Conservation (phyloP, 164 flowering plant genomes). For the Aristolochia californica region DNA sequence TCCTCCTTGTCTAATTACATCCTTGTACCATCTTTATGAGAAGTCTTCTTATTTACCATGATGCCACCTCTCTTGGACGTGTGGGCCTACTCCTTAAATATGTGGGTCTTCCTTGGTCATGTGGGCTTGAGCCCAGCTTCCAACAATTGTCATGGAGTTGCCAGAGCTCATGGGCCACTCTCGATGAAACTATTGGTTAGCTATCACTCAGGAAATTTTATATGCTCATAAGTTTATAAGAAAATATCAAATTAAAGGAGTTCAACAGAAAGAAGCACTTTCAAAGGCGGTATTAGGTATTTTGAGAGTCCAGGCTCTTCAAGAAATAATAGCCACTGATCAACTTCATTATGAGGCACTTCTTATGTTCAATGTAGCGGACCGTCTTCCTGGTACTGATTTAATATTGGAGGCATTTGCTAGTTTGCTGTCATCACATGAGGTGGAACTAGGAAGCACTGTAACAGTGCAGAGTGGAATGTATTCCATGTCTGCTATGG, state of each 20-base stretch:
- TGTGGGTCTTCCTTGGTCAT: no score
- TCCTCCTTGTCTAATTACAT: no score
- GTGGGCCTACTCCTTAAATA: no score
- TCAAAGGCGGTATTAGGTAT: slow-evolving; percentile 83
- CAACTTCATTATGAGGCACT: slow-evolving; percentile 39
- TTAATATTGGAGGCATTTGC: slow-evolving; percentile 73
- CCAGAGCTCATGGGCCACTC: slow-evolving; percentile 90
- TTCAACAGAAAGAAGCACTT: slow-evolving; percentile 56
- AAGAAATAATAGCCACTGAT: slow-evolving; percentile 32
- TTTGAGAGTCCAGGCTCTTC: slow-evolving; percentile 67
- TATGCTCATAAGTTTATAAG: slow-evolving; percentile 61
- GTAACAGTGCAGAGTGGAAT: slow-evolving; percentile 28
- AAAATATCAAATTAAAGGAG: slow-evolving; percentile 51
- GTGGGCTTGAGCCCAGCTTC: no score
- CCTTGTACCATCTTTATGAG: no score
- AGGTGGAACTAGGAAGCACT: slow-evolving; percentile 26
- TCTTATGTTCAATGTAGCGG: slow-evolving; percentile 81
- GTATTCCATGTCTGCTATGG: slow-evolving; percentile 53
- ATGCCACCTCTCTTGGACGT: no score
- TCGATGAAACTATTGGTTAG: slow-evolving; percentile 95
- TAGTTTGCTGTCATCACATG: slow-evolving; percentile 35
- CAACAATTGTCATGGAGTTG: slow-evolving; percentile 75
- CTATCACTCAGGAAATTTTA: slow-evolving; percentile 68
- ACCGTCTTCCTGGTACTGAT: slow-evolving; percentile 95
- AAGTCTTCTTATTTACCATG: no score